Evolutionary conservation across 345 rosid species (phyloP).

Genomic region (Lagerstroemia speciosa): DNA sequence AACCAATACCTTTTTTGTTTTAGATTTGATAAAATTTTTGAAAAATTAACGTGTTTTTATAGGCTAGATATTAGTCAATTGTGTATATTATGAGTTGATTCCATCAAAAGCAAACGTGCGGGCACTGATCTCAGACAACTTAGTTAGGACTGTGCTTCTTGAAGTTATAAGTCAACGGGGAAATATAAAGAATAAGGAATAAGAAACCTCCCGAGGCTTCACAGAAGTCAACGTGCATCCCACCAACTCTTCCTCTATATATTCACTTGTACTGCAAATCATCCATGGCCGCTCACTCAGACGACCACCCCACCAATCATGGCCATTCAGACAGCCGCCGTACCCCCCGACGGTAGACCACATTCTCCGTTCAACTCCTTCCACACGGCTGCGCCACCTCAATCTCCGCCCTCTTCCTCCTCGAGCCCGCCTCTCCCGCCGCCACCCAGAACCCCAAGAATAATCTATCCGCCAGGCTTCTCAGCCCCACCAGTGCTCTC

Average conservation of each 20-base stretch:
- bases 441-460: neutral
- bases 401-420: neutral
- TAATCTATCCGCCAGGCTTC: constrained; percentile 2
- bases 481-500: constrained; percentile 3
- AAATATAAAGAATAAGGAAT: no score
- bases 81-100: neutral
- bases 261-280: neutral
- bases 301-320: neutral
- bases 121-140: neutral
- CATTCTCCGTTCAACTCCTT: neutral
- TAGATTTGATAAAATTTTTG: no score
- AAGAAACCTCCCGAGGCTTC: no score
- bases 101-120: neutral
- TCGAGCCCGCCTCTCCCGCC: neutral
- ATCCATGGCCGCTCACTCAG: neutral
- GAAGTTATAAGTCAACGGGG: neutral
- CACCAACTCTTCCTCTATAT: neutral
- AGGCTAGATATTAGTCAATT: no score
- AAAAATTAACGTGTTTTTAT: no score
- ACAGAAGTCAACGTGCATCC: neutral
- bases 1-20: no score
- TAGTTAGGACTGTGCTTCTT: neutral
- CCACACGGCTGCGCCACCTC: neutral
- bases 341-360: neutral
- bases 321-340: neutral